phyloP scores from a whole-genome alignment of 148 eudicot genomes.

The Rheum nobile region DNA sequence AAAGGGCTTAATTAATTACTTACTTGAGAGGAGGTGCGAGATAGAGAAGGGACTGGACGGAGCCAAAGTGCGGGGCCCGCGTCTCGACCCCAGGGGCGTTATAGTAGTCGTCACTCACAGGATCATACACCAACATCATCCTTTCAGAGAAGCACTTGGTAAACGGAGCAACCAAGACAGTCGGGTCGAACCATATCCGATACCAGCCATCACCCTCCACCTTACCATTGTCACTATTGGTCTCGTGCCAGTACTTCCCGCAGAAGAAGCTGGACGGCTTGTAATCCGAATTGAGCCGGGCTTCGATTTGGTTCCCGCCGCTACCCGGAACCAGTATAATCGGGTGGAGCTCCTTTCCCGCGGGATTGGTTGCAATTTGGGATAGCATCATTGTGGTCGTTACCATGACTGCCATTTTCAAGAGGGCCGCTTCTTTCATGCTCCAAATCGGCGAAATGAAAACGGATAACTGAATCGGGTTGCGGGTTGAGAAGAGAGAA shows the following conservation, averaged over 20 bases:
- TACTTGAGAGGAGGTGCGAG: slow-evolving; percentile 77
- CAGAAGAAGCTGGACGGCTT: slow-evolving; percentile 58
- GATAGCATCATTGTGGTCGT: neutral
- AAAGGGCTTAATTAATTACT: slow-evolving; percentile 7
- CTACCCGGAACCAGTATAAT: slow-evolving; percentile 67
- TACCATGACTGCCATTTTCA: neutral
- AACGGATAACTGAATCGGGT: neutral
- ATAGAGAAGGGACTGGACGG: slow-evolving; percentile 46
- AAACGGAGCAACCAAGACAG: slow-evolving; percentile 51
- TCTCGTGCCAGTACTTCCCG: slow-evolving; percentile 23
- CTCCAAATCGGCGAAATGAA: neutral
- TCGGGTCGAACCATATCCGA: slow-evolving; percentile 83
- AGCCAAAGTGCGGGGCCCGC: slow-evolving; percentile 57
- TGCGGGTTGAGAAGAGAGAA: neutral
- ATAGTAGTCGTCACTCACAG: slow-evolving; percentile 47
- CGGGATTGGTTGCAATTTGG: neutral
- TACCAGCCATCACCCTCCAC: slow-evolving; percentile 55
- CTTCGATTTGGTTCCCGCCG: slow-evolving; percentile 90
- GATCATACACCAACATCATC: slow-evolving; percentile 70
- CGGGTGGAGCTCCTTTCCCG: slow-evolving; percentile 37
- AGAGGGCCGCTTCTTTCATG: neutral
- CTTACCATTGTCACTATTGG: slow-evolving; percentile 7
- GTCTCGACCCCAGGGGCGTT: slow-evolving; percentile 93
- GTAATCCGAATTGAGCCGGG: slow-evolving; percentile 54
- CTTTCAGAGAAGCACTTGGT: slow-evolving; percentile 66